Evolutionary conservation across 352 stramenopile genomes (phyloP).

Genomic region (Pythium biforme): DNA sequence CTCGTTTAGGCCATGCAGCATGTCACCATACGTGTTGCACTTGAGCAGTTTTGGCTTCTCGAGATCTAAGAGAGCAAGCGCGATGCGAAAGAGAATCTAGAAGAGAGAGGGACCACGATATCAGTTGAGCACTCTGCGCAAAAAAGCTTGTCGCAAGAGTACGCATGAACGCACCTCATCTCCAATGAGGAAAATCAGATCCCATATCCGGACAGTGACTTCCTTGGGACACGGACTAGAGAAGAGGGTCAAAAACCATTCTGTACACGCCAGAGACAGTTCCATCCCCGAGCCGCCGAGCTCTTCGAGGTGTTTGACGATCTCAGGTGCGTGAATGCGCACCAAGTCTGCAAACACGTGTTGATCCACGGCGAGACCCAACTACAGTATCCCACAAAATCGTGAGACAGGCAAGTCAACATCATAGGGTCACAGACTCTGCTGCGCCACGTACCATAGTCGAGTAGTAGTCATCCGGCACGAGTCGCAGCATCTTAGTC

Average conservation of each 20-base stretch:
- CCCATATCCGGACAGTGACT: slow-evolving; percentile 81
- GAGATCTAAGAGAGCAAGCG: slow-evolving; percentile 68
- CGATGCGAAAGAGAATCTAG: slow-evolving; percentile 76
- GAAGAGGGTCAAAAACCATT: slow-evolving; percentile 89
- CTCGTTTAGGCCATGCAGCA: slow-evolving; percentile 80
- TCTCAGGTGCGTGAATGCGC: slow-evolving; percentile 64
- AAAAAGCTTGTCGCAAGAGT: too few relatives aligned
- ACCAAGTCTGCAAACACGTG: slow-evolving; percentile 88
- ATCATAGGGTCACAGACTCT: background rate
- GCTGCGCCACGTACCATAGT: slow-evolving; percentile 61
- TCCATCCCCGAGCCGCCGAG: slow-evolving; percentile 85
- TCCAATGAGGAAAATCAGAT: slow-evolving; percentile 79
- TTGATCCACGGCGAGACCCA: slow-evolving; percentile 84
- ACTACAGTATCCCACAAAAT: slow-evolving; percentile 26
- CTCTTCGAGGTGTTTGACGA: slow-evolving; percentile 57
- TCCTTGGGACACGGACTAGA: slow-evolving; percentile 71
- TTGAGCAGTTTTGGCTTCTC: slow-evolving; percentile 56
- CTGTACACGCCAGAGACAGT: slow-evolving; percentile 81
- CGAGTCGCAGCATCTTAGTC: slow-evolving; percentile 68
- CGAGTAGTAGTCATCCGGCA: slow-evolving; percentile 88
- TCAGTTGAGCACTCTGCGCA: too few relatives aligned
- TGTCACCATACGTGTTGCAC: slow-evolving; percentile 72
- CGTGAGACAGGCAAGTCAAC: background rate
- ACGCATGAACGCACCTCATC: slow-evolving; percentile 65
- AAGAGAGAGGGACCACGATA: background rate